Percentiles rank a stretch among this genome's conserved stretches.
Evolutionary conservation across 2,329 filamentous ascomycete species (phyloP).

Genomic region (Fusarium aywerte): DNA sequence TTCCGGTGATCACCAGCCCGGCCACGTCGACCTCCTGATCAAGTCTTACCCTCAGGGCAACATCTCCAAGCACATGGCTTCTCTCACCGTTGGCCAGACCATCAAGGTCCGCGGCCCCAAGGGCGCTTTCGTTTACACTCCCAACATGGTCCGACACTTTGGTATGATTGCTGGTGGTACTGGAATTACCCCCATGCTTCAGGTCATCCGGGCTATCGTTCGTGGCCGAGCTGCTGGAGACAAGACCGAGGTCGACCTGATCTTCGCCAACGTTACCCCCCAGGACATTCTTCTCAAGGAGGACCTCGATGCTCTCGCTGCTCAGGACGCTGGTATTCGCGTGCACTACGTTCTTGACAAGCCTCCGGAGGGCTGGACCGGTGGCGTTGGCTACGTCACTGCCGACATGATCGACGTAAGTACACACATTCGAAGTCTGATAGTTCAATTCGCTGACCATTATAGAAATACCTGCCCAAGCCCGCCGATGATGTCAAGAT

Average conservation of each 20-base stretch:
- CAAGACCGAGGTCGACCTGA: constrained; percentile 88
- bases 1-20: constrained; percentile 86
- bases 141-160: constrained; percentile 95
- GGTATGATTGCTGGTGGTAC: constrained; percentile 99
- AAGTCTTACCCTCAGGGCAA: constrained; percentile 98
- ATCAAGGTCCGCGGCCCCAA: constrained; percentile 95
- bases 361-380: constrained; percentile 89
- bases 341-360: constrained; percentile 98
- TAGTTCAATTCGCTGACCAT: constrained; percentile 37
- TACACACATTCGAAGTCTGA: constrained; percentile 30
- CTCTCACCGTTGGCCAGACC: constrained; percentile 81
- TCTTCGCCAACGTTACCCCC: constrained; percentile 95
- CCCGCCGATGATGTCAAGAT: constrained; percentile 91
- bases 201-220: constrained; percentile 91
- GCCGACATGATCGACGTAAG: constrained; percentile 91
- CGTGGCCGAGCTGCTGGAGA: constrained; percentile 82
- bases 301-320: constrained; percentile 82
- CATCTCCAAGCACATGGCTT: constrained; percentile 93
- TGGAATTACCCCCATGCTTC: constrained; percentile 98
- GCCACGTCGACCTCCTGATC: constrained; percentile 95
- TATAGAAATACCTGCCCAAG: constrained; percentile 80
- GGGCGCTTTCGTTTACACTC: constrained; percentile 96
- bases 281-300: constrained; percentile 95
- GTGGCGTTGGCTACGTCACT: constrained; percentile 94
- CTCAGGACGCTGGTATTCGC: constrained; percentile 82